phyloP scores from a whole-genome alignment of 2,329 filamentous ascomycete genomes.

The Hypoxylon sp. region DNA sequence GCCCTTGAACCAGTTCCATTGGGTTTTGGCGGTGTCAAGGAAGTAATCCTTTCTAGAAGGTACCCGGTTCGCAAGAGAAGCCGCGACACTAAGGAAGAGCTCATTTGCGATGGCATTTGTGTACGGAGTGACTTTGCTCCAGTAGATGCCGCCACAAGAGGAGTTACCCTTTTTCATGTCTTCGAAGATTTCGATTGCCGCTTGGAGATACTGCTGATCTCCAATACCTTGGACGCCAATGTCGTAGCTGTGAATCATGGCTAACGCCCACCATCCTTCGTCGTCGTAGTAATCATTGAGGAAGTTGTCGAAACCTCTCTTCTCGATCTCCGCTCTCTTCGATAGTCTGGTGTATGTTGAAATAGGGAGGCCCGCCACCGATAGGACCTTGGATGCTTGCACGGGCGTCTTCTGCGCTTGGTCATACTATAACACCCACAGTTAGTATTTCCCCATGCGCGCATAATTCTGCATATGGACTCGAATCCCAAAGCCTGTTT shows the following conservation, averaged over 20 bases:
- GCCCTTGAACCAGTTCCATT: conserved; percentile 68
- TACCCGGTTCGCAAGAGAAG: conserved; percentile 67
- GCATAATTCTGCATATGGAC: background rate
- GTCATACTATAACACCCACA: conserved; percentile 38
- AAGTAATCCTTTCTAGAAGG: conserved; percentile 58
- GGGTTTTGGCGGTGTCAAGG: conserved; percentile 61
- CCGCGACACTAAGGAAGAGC: conserved; percentile 67
- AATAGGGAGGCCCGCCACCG: conserved; percentile 46
- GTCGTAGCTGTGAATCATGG: conserved; percentile 69
- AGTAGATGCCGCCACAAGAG: conserved; percentile 70
- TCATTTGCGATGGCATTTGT: conserved; percentile 71
- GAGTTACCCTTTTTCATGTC: conserved; percentile 67
- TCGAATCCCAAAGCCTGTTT: conserved; percentile 9
- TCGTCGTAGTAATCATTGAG: conserved; percentile 73
- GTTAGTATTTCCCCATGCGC: conserved; percentile 19
- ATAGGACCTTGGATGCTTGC: conserved; percentile 49
- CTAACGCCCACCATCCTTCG: conserved; percentile 75
- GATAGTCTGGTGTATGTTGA: conserved; percentile 50
- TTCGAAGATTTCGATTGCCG: conserved; percentile 67
- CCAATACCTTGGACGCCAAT: conserved; percentile 57
- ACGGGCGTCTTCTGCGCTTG: conserved; percentile 53
- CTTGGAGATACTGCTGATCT: conserved; percentile 63
- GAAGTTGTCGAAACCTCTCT: conserved; percentile 62
- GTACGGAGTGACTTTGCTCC: conserved; percentile 67
- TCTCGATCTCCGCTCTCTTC: conserved; percentile 46